Base-by-base conservation (phyloP, 176 grass and related monocot species). In the Areca catechu region DNA sequence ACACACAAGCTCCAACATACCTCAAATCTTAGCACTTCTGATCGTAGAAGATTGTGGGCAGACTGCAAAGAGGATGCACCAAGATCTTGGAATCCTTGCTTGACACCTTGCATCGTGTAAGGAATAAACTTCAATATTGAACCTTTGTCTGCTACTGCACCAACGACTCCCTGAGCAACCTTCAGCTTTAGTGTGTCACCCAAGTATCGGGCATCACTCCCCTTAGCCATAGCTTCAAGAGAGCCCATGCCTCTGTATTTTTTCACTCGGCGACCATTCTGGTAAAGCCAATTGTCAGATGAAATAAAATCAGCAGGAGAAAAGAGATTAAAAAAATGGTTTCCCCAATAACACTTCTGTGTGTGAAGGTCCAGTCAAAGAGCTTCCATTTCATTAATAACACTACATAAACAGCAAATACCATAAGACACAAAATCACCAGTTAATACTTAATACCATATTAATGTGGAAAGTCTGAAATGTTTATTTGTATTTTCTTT, bases 211-310 rank as follows among this genome's bases (percentile, higher is more conserved):
- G 75, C 87, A 73, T 98, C 93, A 58, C 93, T 92, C 16, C 93
- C 87, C 73, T 92, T 98, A 22, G 78, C 83, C 93, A 98, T 98
- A 0, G 93, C 87, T 74, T 98, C 93, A 0, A 98, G 78, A 58
- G 93, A 98, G 19, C 88, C 93, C 93, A 98, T 92, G 15, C 93
- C 88, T 75, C 93, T 85, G 50, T 98, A 98, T 68, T 92, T 98
- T 64, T 98, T 98, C 0, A 92, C 88, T 24, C 76, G 76, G 4
- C 20, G 53, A 0, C 88, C 87, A 17, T 92, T 78, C 93, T 97
- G 78, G 53, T 17, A 68, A 22, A 61, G 49, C 22, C 84, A 68
- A 50, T 61, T 7, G 61, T 54, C 53, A 57, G 5, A 61, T 24
- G 29, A 51, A 23, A 43, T 2, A 49, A 20, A 24, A 16, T 22